phyloP scores from a whole-genome alignment of 805 yeast species.

The Tetrapisispora arboricola region DNA sequence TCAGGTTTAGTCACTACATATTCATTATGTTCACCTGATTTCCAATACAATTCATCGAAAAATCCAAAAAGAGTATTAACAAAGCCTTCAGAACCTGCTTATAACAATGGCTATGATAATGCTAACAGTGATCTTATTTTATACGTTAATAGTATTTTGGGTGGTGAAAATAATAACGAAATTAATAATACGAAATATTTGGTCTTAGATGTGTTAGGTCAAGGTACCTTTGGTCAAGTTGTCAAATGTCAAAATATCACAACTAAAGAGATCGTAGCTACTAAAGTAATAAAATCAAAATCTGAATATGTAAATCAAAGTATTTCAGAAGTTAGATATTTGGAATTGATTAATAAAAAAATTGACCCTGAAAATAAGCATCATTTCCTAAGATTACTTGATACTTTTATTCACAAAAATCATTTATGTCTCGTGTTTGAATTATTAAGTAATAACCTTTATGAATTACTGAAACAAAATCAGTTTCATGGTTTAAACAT shows the following conservation, averaged over 20 bases:
- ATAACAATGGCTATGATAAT: slow-evolving; percentile 79
- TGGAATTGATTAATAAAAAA: slow-evolving; percentile 69
- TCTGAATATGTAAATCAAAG: slow-evolving; percentile 89
- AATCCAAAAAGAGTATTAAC: slow-evolving; percentile 91
- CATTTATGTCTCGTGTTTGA: slow-evolving; percentile 93
- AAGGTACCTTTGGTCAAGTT: slow-evolving; percentile 98
- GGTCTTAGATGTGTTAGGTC: slow-evolving; percentile 84
- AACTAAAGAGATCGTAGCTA: slow-evolving; percentile 84
- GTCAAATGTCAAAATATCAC: slow-evolving; percentile 71
- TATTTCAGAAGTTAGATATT: slow-evolving; percentile 75
- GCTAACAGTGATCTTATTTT: slow-evolving; percentile 82
- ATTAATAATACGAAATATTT: slow-evolving; percentile 60
- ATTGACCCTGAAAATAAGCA: slow-evolving; percentile 63
- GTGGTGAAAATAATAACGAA: slow-evolving; percentile 33
- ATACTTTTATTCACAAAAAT: slow-evolving; percentile 83
- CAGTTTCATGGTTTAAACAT: slow-evolving; percentile 85
- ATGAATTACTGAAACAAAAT: slow-evolving; percentile 85
- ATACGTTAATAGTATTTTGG: slow-evolving; percentile 88
- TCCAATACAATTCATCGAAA: slow-evolving; percentile 69
- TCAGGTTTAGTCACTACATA: slow-evolving; percentile 70
- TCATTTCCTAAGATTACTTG: slow-evolving; percentile 68
- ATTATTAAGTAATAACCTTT: slow-evolving; percentile 73
- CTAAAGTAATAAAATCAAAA: slow-evolving; percentile 85
- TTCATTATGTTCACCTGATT: slow-evolving; percentile 73
- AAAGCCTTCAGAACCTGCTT: slow-evolving; percentile 77